Percentiles rank a stretch among this genome's conserved stretches.
Conservation (phyloP, 164 flowering plant genomes). For the Euptelea pleiosperma region DNA sequence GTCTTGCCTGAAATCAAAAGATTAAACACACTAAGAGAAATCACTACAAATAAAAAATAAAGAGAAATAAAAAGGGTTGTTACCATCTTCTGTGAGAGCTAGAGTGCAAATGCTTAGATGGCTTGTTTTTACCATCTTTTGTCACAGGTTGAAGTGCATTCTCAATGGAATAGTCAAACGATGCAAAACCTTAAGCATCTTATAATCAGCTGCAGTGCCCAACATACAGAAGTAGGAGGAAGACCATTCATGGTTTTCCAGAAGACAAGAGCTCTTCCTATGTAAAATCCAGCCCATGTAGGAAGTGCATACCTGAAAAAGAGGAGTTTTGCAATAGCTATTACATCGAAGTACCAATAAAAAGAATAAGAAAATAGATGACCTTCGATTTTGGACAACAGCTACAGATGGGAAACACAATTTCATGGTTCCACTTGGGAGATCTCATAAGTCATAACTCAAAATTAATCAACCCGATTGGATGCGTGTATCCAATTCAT, state of each 20-base stretch:
- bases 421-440: no score
- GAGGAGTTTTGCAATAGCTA: background rate
- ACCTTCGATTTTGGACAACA: no score
- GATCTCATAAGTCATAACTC: no score
- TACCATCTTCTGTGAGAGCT: conserved; percentile 80
- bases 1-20: conserved; percentile 46
- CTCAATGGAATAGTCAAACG: conserved; percentile 9
- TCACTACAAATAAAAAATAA: background rate
- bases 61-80: background rate
- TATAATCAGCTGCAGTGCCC: conserved; percentile 6
- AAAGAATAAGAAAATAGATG: no score
- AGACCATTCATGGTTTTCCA: no score
- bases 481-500: no score
- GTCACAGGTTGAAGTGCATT: conserved; percentile 22
- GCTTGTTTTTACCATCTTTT: no score
- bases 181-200: conserved; percentile 11
- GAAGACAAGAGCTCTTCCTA: no score
- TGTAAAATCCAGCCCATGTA: no score
- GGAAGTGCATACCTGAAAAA: conserved; percentile 59
- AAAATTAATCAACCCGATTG: no score
- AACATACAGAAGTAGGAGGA: conserved; percentile 80
- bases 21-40: background rate
- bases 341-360: no score
- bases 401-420: no score
- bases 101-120: conserved; percentile 34